Percentiles rank a stretch among this genome's conserved stretches.
Evolutionary conservation across 805 yeast species (phyloP).

Genomic region (Suhomyces vadensis): DNA sequence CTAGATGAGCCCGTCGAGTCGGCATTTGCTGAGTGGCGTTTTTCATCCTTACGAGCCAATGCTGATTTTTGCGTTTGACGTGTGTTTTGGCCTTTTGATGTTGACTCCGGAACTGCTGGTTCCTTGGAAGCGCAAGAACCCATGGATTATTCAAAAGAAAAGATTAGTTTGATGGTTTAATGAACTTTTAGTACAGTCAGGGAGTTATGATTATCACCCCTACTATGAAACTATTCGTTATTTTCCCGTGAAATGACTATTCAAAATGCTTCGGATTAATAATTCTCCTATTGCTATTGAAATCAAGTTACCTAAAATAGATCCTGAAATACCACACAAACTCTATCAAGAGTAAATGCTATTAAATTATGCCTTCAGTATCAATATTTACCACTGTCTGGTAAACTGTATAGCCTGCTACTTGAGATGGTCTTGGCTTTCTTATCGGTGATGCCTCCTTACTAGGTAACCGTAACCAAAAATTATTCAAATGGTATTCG

Average conservation of each 20-base stretch:
- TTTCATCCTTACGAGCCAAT: conserved; percentile 10
- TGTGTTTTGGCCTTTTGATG: conserved; percentile 8
- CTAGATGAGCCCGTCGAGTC: conserved; percentile 14
- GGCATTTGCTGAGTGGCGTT: conserved; percentile 6
- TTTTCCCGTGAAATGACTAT: too few relatives aligned
- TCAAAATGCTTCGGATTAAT: too few relatives aligned
- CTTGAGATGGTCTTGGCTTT: background rate
- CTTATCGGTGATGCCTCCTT: background rate
- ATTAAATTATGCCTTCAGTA: background rate
- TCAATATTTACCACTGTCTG: background rate
- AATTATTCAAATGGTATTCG: background rate
- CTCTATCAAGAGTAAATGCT: background rate
- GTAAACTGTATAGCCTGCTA: background rate
- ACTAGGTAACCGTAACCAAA: background rate
- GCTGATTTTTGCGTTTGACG: conserved; percentile 18
- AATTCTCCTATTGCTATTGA: too few relatives aligned
- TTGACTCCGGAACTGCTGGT: conserved; percentile 3
- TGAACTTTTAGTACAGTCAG: too few relatives aligned
- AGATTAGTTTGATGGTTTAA: too few relatives aligned
- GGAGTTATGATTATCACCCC: too few relatives aligned
- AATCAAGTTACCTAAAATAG: too few relatives aligned
- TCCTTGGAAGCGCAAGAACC: conserved; percentile 18
- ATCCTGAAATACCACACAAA: too few relatives aligned
- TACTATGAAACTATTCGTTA: too few relatives aligned
- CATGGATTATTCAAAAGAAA: conserved; percentile 9